phyloP scores from a whole-genome alignment of 768 basidiomycete species.

The Nidularia pulvinata region DNA sequence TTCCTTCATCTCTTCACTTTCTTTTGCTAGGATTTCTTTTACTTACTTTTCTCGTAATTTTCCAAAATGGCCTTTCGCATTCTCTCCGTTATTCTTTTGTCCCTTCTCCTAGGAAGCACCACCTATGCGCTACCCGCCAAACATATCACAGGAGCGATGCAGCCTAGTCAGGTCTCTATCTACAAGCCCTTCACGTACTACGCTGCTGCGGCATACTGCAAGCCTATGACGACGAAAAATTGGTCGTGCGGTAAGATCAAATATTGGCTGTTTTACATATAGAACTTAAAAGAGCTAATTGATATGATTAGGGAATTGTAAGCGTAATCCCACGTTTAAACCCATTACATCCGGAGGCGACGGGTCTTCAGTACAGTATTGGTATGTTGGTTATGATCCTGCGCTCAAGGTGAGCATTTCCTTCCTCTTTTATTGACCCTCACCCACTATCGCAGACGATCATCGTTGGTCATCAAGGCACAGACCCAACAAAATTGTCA shows the following conservation, averaged over 20 bases:
- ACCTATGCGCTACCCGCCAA: not conserved
- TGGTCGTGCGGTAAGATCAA: not conserved
- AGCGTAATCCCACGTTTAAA: constrained; percentile 44
- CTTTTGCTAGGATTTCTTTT: too few species aligned
- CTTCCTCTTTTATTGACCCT: not conserved
- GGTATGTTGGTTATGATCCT: constrained; percentile 25
- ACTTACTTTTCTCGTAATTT: too few species aligned
- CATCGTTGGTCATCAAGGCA: constrained; percentile 11
- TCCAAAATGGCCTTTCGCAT: not conserved
- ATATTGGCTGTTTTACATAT: not conserved
- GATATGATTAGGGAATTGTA: constrained; percentile 33
- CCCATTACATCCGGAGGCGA: constrained; percentile 47
- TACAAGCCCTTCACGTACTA: not conserved
- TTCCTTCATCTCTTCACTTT: too few species aligned
- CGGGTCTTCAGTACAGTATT: constrained; percentile 39
- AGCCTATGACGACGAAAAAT: not conserved
- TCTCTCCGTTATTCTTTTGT: not conserved
- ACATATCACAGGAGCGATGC: not conserved
- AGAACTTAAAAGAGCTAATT: not conserved
- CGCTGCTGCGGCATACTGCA: not conserved
- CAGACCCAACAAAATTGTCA: not conserved
- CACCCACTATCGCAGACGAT: constrained; percentile 7
- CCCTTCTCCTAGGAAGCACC: not conserved
- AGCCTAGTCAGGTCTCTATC: not conserved
- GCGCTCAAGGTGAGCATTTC: constrained; percentile 10